Base-by-base conservation (phyloP, 371 early-diverging fungal genomes). In the Mucor lusitanicus region DNA sequence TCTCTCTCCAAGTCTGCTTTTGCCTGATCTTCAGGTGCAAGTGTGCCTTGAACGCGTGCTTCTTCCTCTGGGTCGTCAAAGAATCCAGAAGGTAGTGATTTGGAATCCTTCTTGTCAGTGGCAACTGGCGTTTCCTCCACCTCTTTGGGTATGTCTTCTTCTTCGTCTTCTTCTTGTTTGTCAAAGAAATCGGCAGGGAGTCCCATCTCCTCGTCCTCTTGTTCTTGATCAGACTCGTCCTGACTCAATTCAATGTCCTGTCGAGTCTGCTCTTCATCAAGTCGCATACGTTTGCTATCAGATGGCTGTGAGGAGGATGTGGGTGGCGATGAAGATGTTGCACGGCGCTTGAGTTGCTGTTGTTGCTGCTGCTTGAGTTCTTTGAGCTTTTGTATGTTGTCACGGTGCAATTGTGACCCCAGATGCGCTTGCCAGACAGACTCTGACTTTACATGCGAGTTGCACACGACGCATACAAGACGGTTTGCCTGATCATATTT, bases 51-150 rank as follows among this genome's bases (percentile, higher is more conserved):
- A 13, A 68, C 77, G 27, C 70, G 71, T n/a, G 84, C 82, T 55
- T 84, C 84, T 69, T 76, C 72, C 59, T 78, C 78, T 33, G 81
- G 76, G 63, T 80, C 72, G 57, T 83, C 84, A 71, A 83, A 83
- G 44, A 83, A 83, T 15, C 84, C 84, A 25, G 70, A 59, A 30
- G 82, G 84, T 12, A 81, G 39, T 12, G 68, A 61, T 15, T 40
- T 40, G 17, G 40, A 15, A 27, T 46, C 11, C 6, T n/a, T n/a
- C 23, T 46, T 21, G n/a, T 46, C 46, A 2, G 2, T 25, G 1
- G 64, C 27, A 23, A 28, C 33, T 12, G 46, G 55, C 23, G 63
- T 27, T 44, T 64, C 33, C 60, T 58, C 39, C 32, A 46, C 44
- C 21, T 44, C 65, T 11, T 57, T 46, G 13, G 30, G 62, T 12